Conservation (phyloP, 129 eudicot species). For the Flaveria brownii region DNA sequence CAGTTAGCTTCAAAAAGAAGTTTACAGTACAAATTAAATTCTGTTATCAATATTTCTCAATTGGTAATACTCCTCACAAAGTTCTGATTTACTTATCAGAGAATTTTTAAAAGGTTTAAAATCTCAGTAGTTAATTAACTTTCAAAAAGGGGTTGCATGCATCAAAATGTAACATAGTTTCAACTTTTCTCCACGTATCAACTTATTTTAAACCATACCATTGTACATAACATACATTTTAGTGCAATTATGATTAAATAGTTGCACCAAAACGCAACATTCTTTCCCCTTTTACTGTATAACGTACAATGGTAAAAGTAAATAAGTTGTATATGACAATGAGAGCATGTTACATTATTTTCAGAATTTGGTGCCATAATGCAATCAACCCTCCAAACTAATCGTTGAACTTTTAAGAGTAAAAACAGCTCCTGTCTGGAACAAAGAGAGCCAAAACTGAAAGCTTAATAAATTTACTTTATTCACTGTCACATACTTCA, state of each 20-base stretch:
- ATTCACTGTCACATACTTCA: neutral
- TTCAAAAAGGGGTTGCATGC: too few relatives aligned
- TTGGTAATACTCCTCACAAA: conserved; percentile 13
- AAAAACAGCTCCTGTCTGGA: neutral
- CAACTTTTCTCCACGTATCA: too few relatives aligned
- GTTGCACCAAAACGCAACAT: neutral
- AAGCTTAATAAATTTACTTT: neutral
- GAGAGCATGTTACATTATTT: neutral
- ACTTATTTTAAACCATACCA: too few relatives aligned
- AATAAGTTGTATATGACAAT: neutral
- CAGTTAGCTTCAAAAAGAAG: neutral
- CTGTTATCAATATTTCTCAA: neutral
- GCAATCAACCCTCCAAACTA: neutral
- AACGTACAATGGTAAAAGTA: neutral
- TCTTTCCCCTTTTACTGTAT: neutral
- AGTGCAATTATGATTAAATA: neutral
- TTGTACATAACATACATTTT: too few relatives aligned
- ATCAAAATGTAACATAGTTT: too few relatives aligned
- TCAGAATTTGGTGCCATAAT: too few relatives aligned
- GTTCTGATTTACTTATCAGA: neutral
- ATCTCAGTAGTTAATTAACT: too few relatives aligned
- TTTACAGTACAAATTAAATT: neutral
- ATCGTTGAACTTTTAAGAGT: conserved; percentile 3
- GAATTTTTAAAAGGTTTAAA: too few relatives aligned
- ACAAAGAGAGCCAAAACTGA: conserved; percentile 4